These are phyloP conservation scores for Asterella californica DNA, from an alignment of 225 moss, liverwort and hornwort species.

Conservation along the genomic window DNA sequence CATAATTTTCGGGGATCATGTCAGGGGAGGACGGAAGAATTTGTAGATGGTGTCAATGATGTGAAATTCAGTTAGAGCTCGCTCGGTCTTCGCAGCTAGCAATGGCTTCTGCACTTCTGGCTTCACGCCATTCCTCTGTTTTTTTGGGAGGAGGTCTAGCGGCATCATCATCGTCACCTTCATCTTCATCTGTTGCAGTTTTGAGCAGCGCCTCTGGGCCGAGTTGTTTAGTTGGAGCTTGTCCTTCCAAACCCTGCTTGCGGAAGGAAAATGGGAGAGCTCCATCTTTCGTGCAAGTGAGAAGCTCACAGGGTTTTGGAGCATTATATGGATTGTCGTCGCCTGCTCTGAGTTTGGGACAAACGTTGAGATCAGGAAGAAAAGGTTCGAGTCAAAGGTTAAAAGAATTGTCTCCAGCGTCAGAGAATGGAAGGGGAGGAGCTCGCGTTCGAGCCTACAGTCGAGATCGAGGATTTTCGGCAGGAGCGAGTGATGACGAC, in stretches of 20 bases:
- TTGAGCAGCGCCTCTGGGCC: not conserved
- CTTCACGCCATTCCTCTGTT: slow-evolving; percentile 7
- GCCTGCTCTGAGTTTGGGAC: not conserved
- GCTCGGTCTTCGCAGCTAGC: not conserved
- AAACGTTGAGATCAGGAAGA: not conserved
- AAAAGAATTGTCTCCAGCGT: not conserved
- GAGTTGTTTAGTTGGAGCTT: not conserved
- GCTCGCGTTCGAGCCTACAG: not conserved
- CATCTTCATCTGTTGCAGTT: not conserved
- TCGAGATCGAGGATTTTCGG: not conserved
- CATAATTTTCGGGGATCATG: not conserved
- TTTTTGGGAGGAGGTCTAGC: not conserved
- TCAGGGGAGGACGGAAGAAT: not conserved
- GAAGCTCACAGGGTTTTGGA: not conserved
- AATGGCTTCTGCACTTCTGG: slow-evolving; percentile 20
- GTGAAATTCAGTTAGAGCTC: not conserved
- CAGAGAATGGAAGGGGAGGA: not conserved
- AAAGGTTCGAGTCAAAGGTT: not conserved
- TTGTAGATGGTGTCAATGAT: not conserved
- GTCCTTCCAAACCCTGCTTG: not conserved
- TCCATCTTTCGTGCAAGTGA: not conserved
- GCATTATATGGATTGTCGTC: not conserved
- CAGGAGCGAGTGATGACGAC: not conserved
- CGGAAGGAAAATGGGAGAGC: not conserved
- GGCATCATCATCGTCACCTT: no score